Percentiles rank a stretch among this genome's conserved stretches.
phyloP scores from a whole-genome alignment of 2,329 filamentous ascomycete species.

The Didymella lethalis region DNA sequence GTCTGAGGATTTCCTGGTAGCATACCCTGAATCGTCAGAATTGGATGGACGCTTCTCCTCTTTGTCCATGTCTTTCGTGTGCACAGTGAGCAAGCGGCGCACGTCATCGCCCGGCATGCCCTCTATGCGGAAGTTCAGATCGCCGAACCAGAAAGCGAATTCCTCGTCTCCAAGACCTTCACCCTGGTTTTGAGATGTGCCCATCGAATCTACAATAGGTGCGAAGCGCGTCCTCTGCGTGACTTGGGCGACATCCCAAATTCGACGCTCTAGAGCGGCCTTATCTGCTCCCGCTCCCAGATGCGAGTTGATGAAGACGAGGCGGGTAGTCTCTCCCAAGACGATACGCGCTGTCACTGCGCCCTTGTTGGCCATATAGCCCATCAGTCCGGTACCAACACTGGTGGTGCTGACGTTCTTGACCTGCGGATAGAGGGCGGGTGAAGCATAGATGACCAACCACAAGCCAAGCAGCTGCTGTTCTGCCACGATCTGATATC shows the following conservation, averaged over 20 bases:
- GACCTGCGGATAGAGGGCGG: slow-evolving; percentile 75
- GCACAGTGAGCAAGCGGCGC: slow-evolving; percentile 79
- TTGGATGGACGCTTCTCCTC: slow-evolving; percentile 24
- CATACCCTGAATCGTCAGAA: slow-evolving; percentile 32
- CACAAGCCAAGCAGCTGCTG: slow-evolving; percentile 89
- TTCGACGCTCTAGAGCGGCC: slow-evolving; percentile 78
- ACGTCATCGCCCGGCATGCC: slow-evolving; percentile 91
- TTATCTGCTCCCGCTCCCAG: slow-evolving; percentile 86
- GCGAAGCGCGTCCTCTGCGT: slow-evolving; percentile 78
- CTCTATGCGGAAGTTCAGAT: slow-evolving; percentile 92
- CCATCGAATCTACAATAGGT: slow-evolving; percentile 71
- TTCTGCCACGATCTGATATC: slow-evolving; percentile 78
- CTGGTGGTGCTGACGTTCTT: slow-evolving; percentile 82
- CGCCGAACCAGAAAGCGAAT: slow-evolving; percentile 94
- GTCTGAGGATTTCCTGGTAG: slow-evolving; percentile 28
- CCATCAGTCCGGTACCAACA: slow-evolving; percentile 88
- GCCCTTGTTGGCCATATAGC: slow-evolving; percentile 96
- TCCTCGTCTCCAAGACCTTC: slow-evolving; percentile 86
- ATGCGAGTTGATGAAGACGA: slow-evolving; percentile 93
- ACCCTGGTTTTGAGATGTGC: slow-evolving; percentile 64
- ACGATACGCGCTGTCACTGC: slow-evolving; percentile 83
- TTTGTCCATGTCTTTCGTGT: slow-evolving; percentile 73
- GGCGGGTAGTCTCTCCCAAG: slow-evolving; percentile 84
- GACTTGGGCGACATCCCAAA: slow-evolving; percentile 89
- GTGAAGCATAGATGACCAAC: slow-evolving; percentile 84